phyloP scores from a whole-genome alignment of 345 rosid species.

The Clarkia xantiana region DNA sequence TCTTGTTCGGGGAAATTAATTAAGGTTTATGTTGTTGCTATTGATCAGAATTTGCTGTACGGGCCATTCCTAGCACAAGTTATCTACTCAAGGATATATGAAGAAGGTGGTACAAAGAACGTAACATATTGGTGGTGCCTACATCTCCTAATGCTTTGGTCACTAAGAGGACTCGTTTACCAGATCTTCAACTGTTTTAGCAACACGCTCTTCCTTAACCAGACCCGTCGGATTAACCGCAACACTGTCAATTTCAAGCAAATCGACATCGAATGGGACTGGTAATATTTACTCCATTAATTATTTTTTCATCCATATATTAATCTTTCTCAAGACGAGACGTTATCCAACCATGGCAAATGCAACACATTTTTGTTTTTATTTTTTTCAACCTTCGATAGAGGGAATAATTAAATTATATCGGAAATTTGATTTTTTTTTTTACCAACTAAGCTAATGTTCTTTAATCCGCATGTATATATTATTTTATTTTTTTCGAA shows the following conservation, averaged over 20 bases:
- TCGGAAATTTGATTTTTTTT: too few relatives aligned
- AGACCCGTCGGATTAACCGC: conserved; percentile 36
- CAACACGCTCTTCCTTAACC: conserved; percentile 52
- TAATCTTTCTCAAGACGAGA: too few relatives aligned
- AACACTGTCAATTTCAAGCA: conserved; percentile 77
- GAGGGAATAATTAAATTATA: too few relatives aligned
- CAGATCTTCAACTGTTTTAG: conserved; percentile 24
- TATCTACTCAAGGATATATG: conserved; percentile 29
- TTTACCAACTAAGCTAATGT: too few relatives aligned
- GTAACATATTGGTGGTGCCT: conserved; percentile 35
- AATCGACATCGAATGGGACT: conserved; percentile 87
- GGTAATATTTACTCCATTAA: conserved; percentile 21
- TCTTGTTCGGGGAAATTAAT: too few relatives aligned
- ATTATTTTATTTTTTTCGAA: not conserved
- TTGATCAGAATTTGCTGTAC: conserved; percentile 51
- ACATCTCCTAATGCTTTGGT: conserved; percentile 39
- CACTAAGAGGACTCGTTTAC: conserved; percentile 25
- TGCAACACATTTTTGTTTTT: too few relatives aligned
- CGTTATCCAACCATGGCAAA: too few relatives aligned
- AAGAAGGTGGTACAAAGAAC: conserved; percentile 20
- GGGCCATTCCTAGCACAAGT: conserved; percentile 60
- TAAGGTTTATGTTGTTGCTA: too few relatives aligned
- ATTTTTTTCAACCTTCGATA: too few relatives aligned
- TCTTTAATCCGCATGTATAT: too few relatives aligned
- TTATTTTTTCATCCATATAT: too few relatives aligned